phyloP scores from a whole-genome alignment of 305 asterid genomes.

The Fraxinus paxiana region DNA sequence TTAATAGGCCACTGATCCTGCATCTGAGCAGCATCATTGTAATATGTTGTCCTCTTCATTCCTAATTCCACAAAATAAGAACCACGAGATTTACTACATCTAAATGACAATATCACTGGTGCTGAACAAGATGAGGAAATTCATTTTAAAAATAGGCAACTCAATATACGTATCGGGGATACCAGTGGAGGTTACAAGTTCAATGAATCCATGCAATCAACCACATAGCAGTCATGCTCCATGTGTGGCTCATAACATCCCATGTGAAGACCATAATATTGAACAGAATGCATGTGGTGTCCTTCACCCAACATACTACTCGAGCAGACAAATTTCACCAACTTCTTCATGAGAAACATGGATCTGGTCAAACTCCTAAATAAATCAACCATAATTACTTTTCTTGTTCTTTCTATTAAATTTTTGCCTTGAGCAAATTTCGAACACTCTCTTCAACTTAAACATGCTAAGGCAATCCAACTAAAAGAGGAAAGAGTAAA shows the following conservation, averaged over 20 bases:
- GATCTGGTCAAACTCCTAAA: background rate
- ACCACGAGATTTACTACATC: background rate
- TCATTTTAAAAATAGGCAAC: background rate
- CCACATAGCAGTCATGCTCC: background rate
- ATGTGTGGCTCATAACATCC: background rate
- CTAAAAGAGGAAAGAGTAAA: constrained; percentile 3
- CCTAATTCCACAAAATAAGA: constrained; percentile 25
- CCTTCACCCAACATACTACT: background rate
- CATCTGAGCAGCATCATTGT: constrained; percentile 43
- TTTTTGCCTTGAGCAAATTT: background rate
- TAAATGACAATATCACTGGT: background rate
- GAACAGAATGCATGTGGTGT: background rate
- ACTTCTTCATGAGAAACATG: background rate
- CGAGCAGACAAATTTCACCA: background rate
- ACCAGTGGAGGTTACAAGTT: background rate
- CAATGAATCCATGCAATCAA: background rate
- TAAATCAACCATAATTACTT: background rate
- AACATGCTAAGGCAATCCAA: background rate
- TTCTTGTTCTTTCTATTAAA: background rate
- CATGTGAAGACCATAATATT: background rate
- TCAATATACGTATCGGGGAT: background rate
- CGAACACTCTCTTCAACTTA: background rate
- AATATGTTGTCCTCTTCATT: constrained; percentile 59
- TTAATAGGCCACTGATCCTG: constrained; percentile 70
- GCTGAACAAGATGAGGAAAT: constrained; percentile 6